A percentile compares a stretch with the other conserved stretches of the same genome.
Evolutionary conservation across 129 eudicot genomes (phyloP).

Genomic region (Calendula officinalis): DNA sequence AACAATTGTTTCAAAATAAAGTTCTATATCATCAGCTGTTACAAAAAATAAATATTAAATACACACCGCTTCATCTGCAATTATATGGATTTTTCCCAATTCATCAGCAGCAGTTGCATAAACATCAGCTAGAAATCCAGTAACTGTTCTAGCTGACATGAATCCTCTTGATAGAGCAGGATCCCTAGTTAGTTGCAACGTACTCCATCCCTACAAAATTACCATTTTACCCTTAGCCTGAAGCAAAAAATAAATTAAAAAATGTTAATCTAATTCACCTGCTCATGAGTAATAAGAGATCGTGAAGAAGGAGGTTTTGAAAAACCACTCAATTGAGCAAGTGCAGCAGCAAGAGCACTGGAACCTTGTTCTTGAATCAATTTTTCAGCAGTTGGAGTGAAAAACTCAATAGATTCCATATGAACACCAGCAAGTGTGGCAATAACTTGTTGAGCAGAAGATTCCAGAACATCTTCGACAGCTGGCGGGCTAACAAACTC

Average conservation of each 20-base stretch:
- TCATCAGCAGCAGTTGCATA: conserved; percentile 90
- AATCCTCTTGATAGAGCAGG: conserved; percentile 57
- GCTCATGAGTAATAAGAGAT: conserved; percentile 87
- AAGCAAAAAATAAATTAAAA: not conserved
- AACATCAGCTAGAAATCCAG: conserved; percentile 85
- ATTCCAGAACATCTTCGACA: conserved; percentile 74
- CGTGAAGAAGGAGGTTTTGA: conserved; percentile 89
- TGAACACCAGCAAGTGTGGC: conserved; percentile 91
- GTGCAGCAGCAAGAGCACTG: conserved; percentile 91
- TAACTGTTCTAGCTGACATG: conserved; percentile 84
- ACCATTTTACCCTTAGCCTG: not conserved
- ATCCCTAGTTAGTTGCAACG: conserved; percentile 84
- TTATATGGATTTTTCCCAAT: conserved; percentile 80
- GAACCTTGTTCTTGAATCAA: conserved; percentile 76
- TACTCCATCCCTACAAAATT: conserved; percentile 72
- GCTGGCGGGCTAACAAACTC: conserved; percentile 74
- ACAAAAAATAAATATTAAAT: not conserved
- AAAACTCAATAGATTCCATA: conserved; percentile 71
- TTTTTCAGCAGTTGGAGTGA: conserved; percentile 87
- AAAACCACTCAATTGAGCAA: conserved; percentile 93
- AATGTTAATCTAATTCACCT: conserved; percentile 45
- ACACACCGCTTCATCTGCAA: conserved; percentile 79
- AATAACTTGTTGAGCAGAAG: conserved; percentile 91
- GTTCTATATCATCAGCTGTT: not conserved
- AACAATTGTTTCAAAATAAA: conserved; percentile 9